Percentiles rank a stretch among this genome's conserved stretches.
These are phyloP conservation scores for Solanum ahanhuiri DNA, from an alignment of 257 asterid species.

Conservation along the genomic window DNA sequence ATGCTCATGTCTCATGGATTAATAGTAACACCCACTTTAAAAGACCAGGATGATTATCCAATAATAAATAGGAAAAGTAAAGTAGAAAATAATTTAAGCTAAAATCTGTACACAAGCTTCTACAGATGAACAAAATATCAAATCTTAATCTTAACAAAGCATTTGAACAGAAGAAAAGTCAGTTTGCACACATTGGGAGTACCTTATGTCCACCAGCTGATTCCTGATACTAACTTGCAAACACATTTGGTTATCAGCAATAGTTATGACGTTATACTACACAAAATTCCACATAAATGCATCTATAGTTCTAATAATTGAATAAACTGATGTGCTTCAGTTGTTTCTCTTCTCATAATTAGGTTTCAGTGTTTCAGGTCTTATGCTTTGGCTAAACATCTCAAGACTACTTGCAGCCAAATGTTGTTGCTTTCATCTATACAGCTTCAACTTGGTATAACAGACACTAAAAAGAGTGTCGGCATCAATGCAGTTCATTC, in stretches of 20 bases:
- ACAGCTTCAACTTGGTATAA: background rate
- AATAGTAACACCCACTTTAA: background rate
- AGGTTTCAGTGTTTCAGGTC: background rate
- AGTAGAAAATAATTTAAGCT: background rate
- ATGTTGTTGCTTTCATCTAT: background rate
- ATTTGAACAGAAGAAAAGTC: background rate
- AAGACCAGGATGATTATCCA: background rate
- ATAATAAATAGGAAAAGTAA: background rate
- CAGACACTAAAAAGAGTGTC: background rate
- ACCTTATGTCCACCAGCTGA: background rate
- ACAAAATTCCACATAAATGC: background rate
- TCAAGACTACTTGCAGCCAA: background rate
- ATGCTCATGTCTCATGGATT: background rate
- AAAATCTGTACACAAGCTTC: background rate
- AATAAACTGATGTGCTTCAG: background rate
- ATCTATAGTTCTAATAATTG: background rate
- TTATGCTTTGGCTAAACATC: background rate
- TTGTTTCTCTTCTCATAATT: background rate
- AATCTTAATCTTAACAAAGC: background rate
- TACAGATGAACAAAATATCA: background rate
- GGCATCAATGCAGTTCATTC: background rate
- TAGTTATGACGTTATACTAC: background rate
- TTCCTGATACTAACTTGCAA: background rate
- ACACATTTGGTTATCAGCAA: background rate
- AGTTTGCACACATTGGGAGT: background rate